Percentiles rank a stretch among this genome's conserved stretches.
These are phyloP conservation scores for Neurospora sp. DNA, from an alignment of 495 filamentous ascomycete genomes.

Conservation along the genomic window DNA sequence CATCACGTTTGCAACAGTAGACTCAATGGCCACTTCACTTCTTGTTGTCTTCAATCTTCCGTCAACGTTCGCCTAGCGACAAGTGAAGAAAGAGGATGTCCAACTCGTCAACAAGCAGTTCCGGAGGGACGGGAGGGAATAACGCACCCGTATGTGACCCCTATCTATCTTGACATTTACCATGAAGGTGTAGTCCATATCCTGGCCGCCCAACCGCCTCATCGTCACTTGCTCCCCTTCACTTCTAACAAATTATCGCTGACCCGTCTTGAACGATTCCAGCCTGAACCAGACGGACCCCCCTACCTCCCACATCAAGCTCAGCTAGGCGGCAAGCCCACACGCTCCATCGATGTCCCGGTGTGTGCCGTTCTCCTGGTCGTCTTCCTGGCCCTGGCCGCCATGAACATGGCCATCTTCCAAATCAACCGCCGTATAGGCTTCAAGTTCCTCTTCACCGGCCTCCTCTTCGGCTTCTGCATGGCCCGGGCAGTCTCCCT, in stretches of 20 bases:
- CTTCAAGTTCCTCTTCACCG: constrained; percentile 64
- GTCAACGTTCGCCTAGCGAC: not conserved
- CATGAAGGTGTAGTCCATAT: not conserved
- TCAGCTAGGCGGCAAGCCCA: constrained; percentile 49
- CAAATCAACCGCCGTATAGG: constrained; percentile 43
- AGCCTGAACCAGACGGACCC: constrained; percentile 12
- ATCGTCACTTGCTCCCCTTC: not conserved
- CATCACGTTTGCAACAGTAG: not conserved
- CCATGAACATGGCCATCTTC: constrained; percentile 56
- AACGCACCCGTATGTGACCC: not conserved
- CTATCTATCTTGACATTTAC: not conserved
- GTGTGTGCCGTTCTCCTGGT: constrained; percentile 53
- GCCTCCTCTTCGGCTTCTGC: constrained; percentile 68
- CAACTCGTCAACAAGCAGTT: not conserved
- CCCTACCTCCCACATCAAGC: constrained; percentile 33
- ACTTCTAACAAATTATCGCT: not conserved
- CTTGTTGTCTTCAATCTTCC: not conserved
- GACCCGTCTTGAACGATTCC: not conserved
- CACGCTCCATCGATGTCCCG: constrained; percentile 48
- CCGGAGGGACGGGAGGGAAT: not conserved
- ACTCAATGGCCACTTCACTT: not conserved
- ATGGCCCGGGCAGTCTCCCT: constrained; percentile 58
- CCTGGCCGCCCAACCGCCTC: not conserved
- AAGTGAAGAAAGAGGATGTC: not conserved
- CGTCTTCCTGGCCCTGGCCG: constrained; percentile 51